Percentiles rank a stretch among this genome's conserved stretches.
Conservation (phyloP, 164 flowering plant genomes). For the Berberis thunbergii region DNA sequence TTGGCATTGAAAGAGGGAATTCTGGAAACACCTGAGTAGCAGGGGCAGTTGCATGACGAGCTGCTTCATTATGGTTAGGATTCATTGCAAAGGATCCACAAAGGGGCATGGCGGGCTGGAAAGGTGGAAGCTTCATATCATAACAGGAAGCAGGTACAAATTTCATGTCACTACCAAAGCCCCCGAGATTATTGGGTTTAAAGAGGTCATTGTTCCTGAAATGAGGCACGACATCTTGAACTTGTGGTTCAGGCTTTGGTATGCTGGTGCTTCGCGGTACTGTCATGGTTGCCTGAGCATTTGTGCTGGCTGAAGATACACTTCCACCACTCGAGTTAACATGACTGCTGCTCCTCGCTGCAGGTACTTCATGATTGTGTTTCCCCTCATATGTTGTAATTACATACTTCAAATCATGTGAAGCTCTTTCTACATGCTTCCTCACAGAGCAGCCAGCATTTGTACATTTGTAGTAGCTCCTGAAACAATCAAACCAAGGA, state of each 20-base stretch:
- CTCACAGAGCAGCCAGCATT: background rate
- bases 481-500: background rate
- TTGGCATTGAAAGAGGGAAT: slow-evolving; percentile 32
- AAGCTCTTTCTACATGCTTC: background rate
- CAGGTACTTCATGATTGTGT: slow-evolving; percentile 4
- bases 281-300: background rate
- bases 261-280: background rate
- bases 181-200: slow-evolving; percentile 29
- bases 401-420: background rate
- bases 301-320: background rate
- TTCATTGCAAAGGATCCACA: slow-evolving; percentile 33
- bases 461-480: background rate
- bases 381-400: slow-evolving; percentile 12
- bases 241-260: background rate
- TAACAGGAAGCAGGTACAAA: slow-evolving; percentile 36
- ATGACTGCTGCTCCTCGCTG: slow-evolving; percentile 43
- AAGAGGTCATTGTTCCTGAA: slow-evolving; percentile 35
- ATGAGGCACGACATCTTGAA: slow-evolving; percentile 16
- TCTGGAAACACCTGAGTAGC: slow-evolving; percentile 24
- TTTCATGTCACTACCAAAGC: slow-evolving; percentile 30
- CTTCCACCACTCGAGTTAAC: background rate
- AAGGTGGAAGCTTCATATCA: slow-evolving; percentile 50
- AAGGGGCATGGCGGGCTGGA: slow-evolving; percentile 23
- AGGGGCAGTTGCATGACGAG: slow-evolving; percentile 15
- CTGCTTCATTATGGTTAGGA: slow-evolving; percentile 13